Conservation (phyloP, 225 moss, liverwort and hornwort species). For the Pleurozium schreberi region DNA sequence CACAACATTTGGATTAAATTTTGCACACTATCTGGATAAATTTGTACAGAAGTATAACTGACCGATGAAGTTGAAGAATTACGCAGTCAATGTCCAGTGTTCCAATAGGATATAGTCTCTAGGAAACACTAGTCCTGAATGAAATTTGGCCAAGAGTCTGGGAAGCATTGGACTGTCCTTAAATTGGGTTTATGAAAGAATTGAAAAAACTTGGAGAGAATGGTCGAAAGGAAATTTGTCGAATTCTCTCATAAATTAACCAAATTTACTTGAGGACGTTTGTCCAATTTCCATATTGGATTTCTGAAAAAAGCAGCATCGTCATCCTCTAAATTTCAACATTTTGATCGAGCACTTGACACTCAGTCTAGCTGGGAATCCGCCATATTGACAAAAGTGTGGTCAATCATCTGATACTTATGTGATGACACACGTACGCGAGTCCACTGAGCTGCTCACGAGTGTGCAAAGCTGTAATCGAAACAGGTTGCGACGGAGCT, state of each 20-base stretch:
- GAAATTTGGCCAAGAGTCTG: too few relatives aligned
- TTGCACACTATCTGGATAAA: background rate
- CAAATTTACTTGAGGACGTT: background rate
- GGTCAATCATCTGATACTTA: background rate
- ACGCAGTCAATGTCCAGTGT: background rate
- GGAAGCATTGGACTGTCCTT: too few relatives aligned
- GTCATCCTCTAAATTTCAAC: background rate
- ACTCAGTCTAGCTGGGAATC: background rate
- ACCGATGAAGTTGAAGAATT: background rate
- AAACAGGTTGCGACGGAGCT: constrained; percentile 26
- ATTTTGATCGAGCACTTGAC: background rate
- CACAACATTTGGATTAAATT: background rate
- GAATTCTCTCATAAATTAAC: background rate
- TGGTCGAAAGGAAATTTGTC: background rate
- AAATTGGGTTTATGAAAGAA: too few relatives aligned
- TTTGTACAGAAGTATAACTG: background rate
- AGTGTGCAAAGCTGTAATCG: background rate
- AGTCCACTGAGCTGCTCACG: background rate
- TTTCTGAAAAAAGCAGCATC: background rate
- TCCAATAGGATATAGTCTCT: background rate
- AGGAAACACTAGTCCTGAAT: background rate
- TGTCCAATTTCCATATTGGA: background rate
- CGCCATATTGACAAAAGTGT: background rate
- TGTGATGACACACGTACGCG: background rate
- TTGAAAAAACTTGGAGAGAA: too few relatives aligned